These are phyloP conservation scores for Xylariaceae sp. DNA, from an alignment of 2,329 filamentous ascomycete species.

Conservation along the genomic window DNA sequence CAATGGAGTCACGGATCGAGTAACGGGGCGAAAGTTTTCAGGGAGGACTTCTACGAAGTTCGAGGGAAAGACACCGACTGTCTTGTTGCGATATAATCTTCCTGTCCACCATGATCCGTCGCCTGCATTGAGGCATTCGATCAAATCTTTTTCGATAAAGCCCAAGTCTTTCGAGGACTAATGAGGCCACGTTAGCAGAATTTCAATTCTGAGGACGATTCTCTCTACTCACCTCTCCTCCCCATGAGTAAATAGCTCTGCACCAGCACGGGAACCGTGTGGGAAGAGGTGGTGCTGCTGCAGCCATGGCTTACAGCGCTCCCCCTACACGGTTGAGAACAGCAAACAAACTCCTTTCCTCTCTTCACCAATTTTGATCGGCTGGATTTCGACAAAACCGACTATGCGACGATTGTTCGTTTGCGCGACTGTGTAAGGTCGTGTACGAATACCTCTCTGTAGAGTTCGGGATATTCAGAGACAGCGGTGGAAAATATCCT, in stretches of 20 bases:
- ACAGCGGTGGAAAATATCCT: too few species aligned
- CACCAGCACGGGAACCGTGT: slow-evolving; percentile 87
- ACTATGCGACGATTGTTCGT: too few species aligned
- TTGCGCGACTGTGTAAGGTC: too few species aligned
- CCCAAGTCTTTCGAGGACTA: slow-evolving; percentile 88
- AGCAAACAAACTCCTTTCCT: neutral
- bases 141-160: slow-evolving; percentile 95
- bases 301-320: slow-evolving; percentile 42
- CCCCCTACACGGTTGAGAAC: slow-evolving; percentile 8
- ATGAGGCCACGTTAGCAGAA: slow-evolving; percentile 22
- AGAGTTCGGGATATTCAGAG: too few species aligned
- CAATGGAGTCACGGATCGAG: slow-evolving; percentile 58
- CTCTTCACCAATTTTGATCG: too few species aligned
- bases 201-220: neutral
- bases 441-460: too few species aligned
- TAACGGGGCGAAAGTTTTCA: slow-evolving; percentile 75
- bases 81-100: slow-evolving; percentile 79
- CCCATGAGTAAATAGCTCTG: slow-evolving; percentile 87
- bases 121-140: slow-evolving; percentile 95
- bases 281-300: slow-evolving; percentile 60
- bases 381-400: too few species aligned
- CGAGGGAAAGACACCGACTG: slow-evolving; percentile 89
- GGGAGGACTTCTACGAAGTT: slow-evolving; percentile 94
- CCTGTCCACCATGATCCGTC: slow-evolving; percentile 99
- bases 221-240: slow-evolving; percentile 69